Conservation (phyloP, 345 rosid species). For the Brassica rapa region DNA sequence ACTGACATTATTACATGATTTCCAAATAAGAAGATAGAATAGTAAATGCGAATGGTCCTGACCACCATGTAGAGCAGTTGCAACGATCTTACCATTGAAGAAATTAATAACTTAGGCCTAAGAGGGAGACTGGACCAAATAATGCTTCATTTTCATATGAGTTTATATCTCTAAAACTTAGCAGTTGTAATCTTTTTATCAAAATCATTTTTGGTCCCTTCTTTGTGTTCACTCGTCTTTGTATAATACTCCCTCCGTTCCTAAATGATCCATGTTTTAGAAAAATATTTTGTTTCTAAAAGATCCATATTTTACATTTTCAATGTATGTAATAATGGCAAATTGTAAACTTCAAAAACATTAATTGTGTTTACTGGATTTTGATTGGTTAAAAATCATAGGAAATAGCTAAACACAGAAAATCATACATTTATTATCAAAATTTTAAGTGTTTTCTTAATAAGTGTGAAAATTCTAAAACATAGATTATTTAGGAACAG, state of each 20-base stretch:
- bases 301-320: no score
- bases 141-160: constrained; percentile 21
- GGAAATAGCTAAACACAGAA: no score
- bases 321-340: no score
- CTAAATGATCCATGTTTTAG: no score
- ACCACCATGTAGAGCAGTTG: constrained; percentile 26
- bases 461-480: no score
- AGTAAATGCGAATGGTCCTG: constrained; percentile 33
- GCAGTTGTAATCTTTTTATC: constrained; percentile 1
- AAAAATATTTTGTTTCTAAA: no score
- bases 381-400: no score
- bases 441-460: no score
- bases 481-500: no score
- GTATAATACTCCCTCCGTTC: not conserved
- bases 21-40: constrained; percentile 9
- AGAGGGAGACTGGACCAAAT: constrained; percentile 29
- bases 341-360: no score
- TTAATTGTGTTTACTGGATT: no score
- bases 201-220: constrained; percentile 28
- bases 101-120: constrained; percentile 8
- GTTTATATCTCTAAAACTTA: constrained; percentile 4
- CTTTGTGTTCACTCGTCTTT: constrained; percentile 26
- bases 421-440: no score
- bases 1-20: constrained; percentile 1
- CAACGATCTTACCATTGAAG: constrained; percentile 15